Percentiles rank a stretch among this genome's conserved stretches.
phyloP scores from a whole-genome alignment of 768 basidiomycete species.

The Clitopilus passeckerianus region DNA sequence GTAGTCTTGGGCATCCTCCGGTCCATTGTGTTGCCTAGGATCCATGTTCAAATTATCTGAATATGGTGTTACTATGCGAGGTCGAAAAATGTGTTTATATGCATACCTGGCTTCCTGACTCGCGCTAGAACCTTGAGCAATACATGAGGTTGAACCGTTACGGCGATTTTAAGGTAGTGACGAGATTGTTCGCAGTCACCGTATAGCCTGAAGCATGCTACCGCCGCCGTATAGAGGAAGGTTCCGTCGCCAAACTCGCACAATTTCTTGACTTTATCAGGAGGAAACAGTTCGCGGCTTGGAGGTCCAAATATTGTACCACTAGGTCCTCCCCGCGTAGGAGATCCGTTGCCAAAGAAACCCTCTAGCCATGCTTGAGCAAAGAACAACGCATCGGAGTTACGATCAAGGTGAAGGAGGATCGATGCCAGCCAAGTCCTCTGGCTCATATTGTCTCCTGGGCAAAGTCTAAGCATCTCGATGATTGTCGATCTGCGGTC shows the following conservation, averaged over 20 bases:
- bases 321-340: constrained; percentile 19
- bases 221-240: constrained; percentile 31
- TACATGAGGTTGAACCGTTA: constrained; percentile 25
- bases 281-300: constrained; percentile 11
- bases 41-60: constrained; percentile 23
- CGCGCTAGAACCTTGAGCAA: constrained; percentile 33
- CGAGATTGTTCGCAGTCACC: constrained; percentile 32
- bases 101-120: constrained; percentile 29
- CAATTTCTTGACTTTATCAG: constrained; percentile 8
- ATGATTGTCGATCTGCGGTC: constrained; percentile 25
- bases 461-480: constrained; percentile 39
- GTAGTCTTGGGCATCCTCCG: constrained; percentile 43
- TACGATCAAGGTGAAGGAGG: constrained; percentile 27
- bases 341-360: constrained; percentile 4
- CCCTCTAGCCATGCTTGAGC: constrained; percentile 22
- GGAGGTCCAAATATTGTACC: constrained; percentile 23
- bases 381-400: constrained; percentile 35
- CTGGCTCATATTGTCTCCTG: constrained; percentile 33
- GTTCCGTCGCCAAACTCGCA: constrained; percentile 7
- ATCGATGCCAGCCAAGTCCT: constrained; percentile 32
- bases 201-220: constrained; percentile 34
- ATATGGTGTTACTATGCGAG: not conserved
- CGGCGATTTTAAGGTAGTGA: constrained; percentile 33
- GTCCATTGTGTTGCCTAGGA: constrained; percentile 25
- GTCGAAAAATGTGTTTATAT: not conserved